Base-by-base conservation (phyloP, 2,329 filamentous ascomycete species). In the Alternaria burnsii region DNA sequence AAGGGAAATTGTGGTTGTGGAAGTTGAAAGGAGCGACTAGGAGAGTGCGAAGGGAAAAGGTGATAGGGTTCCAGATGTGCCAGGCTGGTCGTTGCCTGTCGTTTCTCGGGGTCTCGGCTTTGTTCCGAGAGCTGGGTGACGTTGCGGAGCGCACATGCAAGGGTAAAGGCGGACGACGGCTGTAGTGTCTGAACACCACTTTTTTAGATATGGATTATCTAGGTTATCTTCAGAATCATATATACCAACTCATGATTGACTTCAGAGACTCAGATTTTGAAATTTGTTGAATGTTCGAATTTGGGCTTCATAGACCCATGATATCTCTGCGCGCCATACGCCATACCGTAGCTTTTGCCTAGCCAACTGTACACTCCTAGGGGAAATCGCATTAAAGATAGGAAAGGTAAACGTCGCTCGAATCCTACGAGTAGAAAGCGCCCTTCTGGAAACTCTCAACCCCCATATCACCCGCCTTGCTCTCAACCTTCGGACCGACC, bases 381-480 rank as follows among this genome's bases (percentile, higher is more conserved):
- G 26, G 20, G 38, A 34, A 52, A 32, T 26, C 36, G 55, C 40
- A 55, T 22, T 36, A 28, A 9, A 43, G 50, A 52, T 32, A 43
- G 55, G 57, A 54, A 50, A 69, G 48, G 10, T 52, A 12, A n/a
- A 61, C n/a, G 30, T 18, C 28, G 44, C 51, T 30, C 28, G 41
- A 42, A 22, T 8, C 54, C 82, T 79, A 89, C 55, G 87, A 88
- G 77, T 89, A 88, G 72, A 91, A 90, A 18, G 86, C 86, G 54
- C 87, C 88, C 79, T 89, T 90, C 76, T 91, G 89, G 76, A 91
- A 91, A 71, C 87, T 90, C 76, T 91, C 89, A 6, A 89, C 84
- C 16, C 83, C 83, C 63, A 90, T 87, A 73, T 91, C 88, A 2
- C 86, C 86, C 52, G 85, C 83, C 74, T 89, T 90, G 32, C 86